These are phyloP conservation scores for Aspergillus novoparasiticus DNA, from an alignment of 2,329 filamentous ascomycete species.

Conservation along the genomic window DNA sequence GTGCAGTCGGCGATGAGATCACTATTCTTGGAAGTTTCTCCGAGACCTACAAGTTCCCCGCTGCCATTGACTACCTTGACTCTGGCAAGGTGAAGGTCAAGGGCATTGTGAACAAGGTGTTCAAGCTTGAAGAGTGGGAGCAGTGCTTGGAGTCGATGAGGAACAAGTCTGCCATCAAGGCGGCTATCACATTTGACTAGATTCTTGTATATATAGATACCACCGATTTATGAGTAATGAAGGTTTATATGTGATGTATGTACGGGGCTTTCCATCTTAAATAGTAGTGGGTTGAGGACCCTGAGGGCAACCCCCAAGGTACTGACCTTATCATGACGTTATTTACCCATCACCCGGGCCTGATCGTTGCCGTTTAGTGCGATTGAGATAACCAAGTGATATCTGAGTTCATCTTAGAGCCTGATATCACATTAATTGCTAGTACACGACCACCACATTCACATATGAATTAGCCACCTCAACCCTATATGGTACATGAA, in stretches of 20 bases:
- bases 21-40: slow-evolving; percentile 74
- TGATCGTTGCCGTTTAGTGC: too few relatives aligned
- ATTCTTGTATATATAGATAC: slow-evolving; percentile 6
- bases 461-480: not conserved
- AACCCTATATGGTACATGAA: not conserved
- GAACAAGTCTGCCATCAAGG: slow-evolving; percentile 74
- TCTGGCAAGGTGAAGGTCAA: slow-evolving; percentile 51
- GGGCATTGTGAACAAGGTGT: slow-evolving; percentile 73
- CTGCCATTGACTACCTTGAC: slow-evolving; percentile 57
- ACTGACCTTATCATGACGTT: not conserved
- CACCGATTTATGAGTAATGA: slow-evolving; percentile 11
- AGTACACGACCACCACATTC: not conserved
- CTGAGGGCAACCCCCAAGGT: slow-evolving; percentile 16
- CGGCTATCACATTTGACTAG: slow-evolving; percentile 70
- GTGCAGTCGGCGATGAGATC: slow-evolving; percentile 60
- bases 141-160: slow-evolving; percentile 71
- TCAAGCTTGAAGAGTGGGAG: slow-evolving; percentile 71
- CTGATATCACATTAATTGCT: not conserved
- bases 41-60: slow-evolving; percentile 72
- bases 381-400: not conserved
- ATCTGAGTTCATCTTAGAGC: not conserved
- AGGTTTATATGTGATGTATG: not conserved
- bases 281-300: slow-evolving; percentile 17
- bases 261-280: not conserved
- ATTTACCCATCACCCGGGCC: not conserved